These are phyloP conservation scores for Claviceps cyperi DNA, from an alignment of 2,329 filamentous ascomycete species.

Conservation along the genomic window DNA sequence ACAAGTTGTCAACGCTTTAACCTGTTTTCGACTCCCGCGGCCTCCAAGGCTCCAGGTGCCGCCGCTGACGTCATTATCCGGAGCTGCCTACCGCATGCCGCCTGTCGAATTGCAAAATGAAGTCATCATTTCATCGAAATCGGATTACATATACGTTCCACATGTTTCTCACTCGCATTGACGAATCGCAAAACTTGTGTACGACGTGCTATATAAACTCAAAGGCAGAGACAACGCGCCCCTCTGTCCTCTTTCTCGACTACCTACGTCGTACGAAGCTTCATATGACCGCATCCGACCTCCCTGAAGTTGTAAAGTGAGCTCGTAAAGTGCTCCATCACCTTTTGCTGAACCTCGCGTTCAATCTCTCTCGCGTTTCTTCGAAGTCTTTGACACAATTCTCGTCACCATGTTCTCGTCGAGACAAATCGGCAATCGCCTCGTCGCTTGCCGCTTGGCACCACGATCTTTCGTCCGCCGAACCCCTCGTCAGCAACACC, in stretches of 20 bases:
- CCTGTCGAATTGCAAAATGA: neutral
- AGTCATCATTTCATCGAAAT: constrained; percentile 3
- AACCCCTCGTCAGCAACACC: constrained; percentile 14
- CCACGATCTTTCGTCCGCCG: constrained; percentile 13
- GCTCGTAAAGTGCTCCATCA: neutral
- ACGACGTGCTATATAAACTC: neutral
- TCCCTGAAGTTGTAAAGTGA: neutral
- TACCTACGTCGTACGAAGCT: neutral
- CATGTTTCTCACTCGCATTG: neutral
- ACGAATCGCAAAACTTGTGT: neutral
- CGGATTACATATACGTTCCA: neutral
- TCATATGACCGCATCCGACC: neutral
- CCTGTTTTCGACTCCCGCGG: too few species aligned
- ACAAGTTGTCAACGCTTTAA: too few species aligned
- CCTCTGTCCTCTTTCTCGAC: too few species aligned
- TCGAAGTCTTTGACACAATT: neutral
- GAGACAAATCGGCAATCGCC: constrained; percentile 15
- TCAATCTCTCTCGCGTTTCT: neutral
- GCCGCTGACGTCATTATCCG: constrained; percentile 4
- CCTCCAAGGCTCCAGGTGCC: neutral
- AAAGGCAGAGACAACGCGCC: too few species aligned
- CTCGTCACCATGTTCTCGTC: constrained; percentile 16
- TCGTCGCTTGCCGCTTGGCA: constrained; percentile 12
- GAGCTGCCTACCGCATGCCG: neutral
- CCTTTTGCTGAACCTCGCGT: neutral